A percentile compares a stretch with the other conserved stretches of the same genome.
phyloP scores from a whole-genome alignment of 805 yeast species.

The Ogataea parapolymorpha region DNA sequence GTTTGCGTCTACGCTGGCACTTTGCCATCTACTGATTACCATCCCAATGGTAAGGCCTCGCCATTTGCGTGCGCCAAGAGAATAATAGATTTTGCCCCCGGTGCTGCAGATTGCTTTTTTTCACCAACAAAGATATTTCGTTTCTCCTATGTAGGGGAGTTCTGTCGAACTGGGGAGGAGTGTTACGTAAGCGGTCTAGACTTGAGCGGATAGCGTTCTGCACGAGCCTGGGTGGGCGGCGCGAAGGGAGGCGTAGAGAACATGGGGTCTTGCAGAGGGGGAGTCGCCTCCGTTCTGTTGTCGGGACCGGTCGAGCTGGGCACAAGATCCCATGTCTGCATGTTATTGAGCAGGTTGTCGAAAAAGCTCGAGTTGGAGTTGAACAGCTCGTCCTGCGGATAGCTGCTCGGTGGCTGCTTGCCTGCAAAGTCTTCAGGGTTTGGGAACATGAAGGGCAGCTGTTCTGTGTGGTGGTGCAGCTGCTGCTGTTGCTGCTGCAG shows the following conservation, averaged over 20 bases:
- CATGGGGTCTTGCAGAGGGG: background rate
- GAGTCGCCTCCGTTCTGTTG: background rate
- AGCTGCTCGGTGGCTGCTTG: background rate
- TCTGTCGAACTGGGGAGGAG: background rate
- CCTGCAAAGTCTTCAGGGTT: slow-evolving; percentile 5
- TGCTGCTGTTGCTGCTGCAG: slow-evolving; percentile 20
- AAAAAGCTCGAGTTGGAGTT: slow-evolving; percentile 15
- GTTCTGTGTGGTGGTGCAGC: slow-evolving; percentile 15
- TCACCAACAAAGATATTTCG: background rate
- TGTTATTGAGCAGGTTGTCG: slow-evolving; percentile 22
- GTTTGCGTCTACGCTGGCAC: too few relatives aligned
- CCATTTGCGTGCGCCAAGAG: too few relatives aligned
- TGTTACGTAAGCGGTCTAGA: slow-evolving; percentile 12
- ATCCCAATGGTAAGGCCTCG: too few relatives aligned
- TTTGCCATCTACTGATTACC: too few relatives aligned
- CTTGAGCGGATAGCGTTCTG: background rate
- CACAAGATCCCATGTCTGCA: slow-evolving; percentile 24
- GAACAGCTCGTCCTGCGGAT: slow-evolving; percentile 11
- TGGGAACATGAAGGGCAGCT: slow-evolving; percentile 13
- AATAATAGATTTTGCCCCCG: too few relatives aligned
- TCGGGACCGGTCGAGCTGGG: slow-evolving; percentile 1
- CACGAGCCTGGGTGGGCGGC: background rate
- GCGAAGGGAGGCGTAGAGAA: background rate
- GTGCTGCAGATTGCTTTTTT: background rate
- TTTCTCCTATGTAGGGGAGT: background rate